Base-by-base conservation (phyloP, 2,329 filamentous ascomycete species). In the Fusarium sp. region DNA sequence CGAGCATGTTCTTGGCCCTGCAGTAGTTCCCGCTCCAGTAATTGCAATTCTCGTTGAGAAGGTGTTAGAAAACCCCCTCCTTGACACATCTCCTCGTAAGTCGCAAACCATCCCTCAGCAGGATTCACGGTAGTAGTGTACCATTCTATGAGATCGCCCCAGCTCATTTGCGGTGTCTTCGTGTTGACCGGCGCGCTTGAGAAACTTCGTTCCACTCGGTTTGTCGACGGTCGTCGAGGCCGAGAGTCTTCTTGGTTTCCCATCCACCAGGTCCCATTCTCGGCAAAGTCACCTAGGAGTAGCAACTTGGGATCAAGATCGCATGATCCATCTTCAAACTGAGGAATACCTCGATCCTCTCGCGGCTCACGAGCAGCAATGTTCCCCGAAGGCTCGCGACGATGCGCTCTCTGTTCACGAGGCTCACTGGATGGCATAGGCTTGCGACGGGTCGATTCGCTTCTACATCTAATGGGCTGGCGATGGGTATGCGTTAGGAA, bases 191-290 rank as follows among this genome's bases (percentile, higher is more conserved):
- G 56, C 36, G 68, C 56, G 31, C 66, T 76, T 9, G 69, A 50
- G 53, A 72, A 56, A 31, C 56, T 67, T 29, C 66, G 71, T 27
- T 78, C 73, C 15, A 55, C 63, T 27, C 70, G 71, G 22, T 58
- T 69, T 29, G 58, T 52, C 14, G 72, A 71, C 63, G 58, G 62
- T 45, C 67, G 76, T 42, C 64, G 70, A 14, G 71, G 55, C 27
- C 56, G 58, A 31, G 63, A 49, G 25, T 83, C 80, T 39, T 85
- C 79, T 76, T 87, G 84, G 53, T 86, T 86, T 4, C 91, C 92
- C 50, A 91, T 91, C 93, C 93, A 95, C 93, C 93, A 95, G 12
- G 88, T 89, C 5, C 92, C 93, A 77, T 96, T 96, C 78, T 96
- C 93, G 2, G 91, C 92, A 72, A 95, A 86, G 75, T 95, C 89